Base-by-base conservation (phyloP, 2,329 filamentous ascomycete species). In the Ascochyta rabiei region DNA sequence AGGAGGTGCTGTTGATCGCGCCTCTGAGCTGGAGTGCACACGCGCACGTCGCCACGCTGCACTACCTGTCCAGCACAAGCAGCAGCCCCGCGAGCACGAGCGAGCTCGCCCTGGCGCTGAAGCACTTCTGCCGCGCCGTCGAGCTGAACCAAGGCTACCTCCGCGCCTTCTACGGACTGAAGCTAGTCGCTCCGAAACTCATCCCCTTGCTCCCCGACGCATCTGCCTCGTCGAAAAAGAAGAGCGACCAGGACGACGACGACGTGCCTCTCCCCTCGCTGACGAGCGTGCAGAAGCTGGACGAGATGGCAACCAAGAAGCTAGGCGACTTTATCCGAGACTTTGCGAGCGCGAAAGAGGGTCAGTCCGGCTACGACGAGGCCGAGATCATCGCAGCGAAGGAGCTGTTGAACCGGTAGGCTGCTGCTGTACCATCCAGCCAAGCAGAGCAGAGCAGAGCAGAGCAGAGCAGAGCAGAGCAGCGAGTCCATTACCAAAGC, bases 21-120 rank as follows among this genome's bases (percentile, higher is more conserved):
- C 93, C 95, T 4, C 96, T 96, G 78, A 91, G 93, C 18, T 99
- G 95, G 93, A 98, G 96, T 80, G 90, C 96, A 61, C 92, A 97
- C 74, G 93, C 93, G 44, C 86, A 89, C 43, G 77, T 97, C 23
- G 95, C 92, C 15, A 95, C 98, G 75, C 77, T 96, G 28, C 80
- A 89, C 35, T 91, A 91, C 71, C 86, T 96, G 77, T 85, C 87
- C 30, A 75, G 66, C n/a, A 47, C 61, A 4, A 53, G 67, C 26
- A 62, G 51, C 55, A 61, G 35, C 51, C 66, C 76, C 6, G 63
- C 64, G 8, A 63, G 56, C 62, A 54, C 76, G 41, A 68, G 75
- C 30, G 74, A 76, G 12, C 78, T 95, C 49, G 80, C 84, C 38
- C 89, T 93, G 70, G 87, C 91, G 5, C 76, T 96, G 48, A 90